Base-by-base conservation (phyloP, 352 stramenopile species). In the Phytophthora podocarpi region DNA sequence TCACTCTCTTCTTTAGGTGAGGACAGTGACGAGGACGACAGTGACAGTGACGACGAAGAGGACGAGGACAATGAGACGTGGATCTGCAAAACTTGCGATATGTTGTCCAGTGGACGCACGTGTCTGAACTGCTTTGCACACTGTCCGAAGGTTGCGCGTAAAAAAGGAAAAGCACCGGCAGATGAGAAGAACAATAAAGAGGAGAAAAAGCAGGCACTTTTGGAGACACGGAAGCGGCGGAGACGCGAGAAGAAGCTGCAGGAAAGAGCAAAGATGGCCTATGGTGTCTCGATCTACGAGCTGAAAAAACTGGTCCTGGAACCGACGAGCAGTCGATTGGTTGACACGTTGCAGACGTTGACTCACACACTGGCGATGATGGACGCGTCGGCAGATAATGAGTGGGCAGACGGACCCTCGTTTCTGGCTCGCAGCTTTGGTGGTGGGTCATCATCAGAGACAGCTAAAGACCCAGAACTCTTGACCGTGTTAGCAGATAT, bases 311-410 rank as follows among this genome's bases (percentile, higher is more conserved):
- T 93, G 16, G 37, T 78, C 20, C 45, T 57, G 7, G 78, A 89
- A 35, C 80, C 80, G 1, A 73, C 56, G 20, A 87, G 80, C 21
- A 64, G 57, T 49, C 55, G 63, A 10, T 68, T 95, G 13, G 58
- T 79, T 4, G 82, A 90, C 47, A 89, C 74, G 20, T 55, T 95
- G 50, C 86, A 93, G 60, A 78, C 82, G 10, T 59, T 95, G 51
- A 95, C 86, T 10, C 86, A 95, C 56, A 92, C 85, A 15, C 32
- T 95, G 26, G 86, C 86, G 2, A 93, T 95, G 84, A 87, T 90
- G 74, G 86, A 95, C 53, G 86, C 86, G 18, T 95, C 86, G 6
- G 67, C 79, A 0, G 86, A 93, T 37, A 80, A 78, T 15, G 83
- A 89, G 42, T 91, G 82, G 81, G 78, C 77, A 0, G 81, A 89